phyloP scores from a whole-genome alignment of 306 rosid genomes.

The Corylus avellana region DNA sequence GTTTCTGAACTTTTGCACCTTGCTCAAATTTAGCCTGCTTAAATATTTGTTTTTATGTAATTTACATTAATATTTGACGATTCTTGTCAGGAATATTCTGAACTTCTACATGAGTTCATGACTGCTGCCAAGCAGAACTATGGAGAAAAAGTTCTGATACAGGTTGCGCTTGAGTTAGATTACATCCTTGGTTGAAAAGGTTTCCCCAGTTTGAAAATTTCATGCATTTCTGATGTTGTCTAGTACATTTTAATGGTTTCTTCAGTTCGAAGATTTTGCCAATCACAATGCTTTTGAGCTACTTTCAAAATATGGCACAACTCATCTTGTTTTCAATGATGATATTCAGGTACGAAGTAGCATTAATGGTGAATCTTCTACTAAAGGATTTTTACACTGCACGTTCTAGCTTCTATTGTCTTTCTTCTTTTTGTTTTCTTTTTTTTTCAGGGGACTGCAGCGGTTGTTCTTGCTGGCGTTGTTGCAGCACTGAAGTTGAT shows the following conservation, averaged over 20 bases:
- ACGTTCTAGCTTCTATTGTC: constrained; percentile 7
- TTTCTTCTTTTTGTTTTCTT: constrained; percentile 30
- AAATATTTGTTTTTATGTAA: background rate
- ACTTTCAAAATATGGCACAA: constrained; percentile 75
- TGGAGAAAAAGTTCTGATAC: constrained; percentile 88
- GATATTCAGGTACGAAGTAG: constrained; percentile 74
- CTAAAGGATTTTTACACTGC: background rate
- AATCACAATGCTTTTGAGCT: constrained; percentile 97
- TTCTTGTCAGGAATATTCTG: constrained; percentile 74
- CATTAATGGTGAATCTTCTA: constrained; percentile 4
- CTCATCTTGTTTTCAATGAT: constrained; percentile 92
- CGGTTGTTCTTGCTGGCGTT: constrained; percentile 92
- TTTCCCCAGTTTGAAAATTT: constrained; percentile 13
- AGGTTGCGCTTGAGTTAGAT: constrained; percentile 45
- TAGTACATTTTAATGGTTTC: constrained; percentile 31
- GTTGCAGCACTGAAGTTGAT: constrained; percentile 82
- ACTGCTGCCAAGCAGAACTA: constrained; percentile 93
- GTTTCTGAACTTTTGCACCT: constrained; percentile 38
- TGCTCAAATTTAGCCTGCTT: constrained; percentile 20
- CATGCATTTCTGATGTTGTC: constrained; percentile 20
- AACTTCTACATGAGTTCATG: constrained; percentile 91
- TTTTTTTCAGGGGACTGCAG: constrained; percentile 79
- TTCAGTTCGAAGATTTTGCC: constrained; percentile 98
- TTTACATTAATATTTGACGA: constrained; percentile 20
- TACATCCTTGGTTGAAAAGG: constrained; percentile 20